Conservation (phyloP, 2,329 filamentous ascomycete species). For the Intubia oerlemansii region DNA sequence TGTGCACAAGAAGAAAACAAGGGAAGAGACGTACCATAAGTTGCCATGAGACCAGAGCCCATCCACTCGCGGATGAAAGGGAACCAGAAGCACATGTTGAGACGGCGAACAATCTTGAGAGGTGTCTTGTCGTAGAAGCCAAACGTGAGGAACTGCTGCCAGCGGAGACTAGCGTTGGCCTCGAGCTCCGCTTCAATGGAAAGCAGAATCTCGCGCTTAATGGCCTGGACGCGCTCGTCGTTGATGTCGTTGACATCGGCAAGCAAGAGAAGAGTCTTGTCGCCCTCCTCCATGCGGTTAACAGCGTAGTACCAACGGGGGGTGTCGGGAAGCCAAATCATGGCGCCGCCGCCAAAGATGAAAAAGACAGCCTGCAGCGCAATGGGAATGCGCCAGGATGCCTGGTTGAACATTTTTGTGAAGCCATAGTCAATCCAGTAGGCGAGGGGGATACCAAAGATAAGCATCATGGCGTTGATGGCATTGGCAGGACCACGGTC, state of each 20-base stretch:
- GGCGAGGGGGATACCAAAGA: too few species aligned
- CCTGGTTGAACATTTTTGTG: too few species aligned
- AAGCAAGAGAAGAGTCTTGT: neutral
- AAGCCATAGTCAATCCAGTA: too few species aligned
- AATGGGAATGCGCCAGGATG: slow-evolving; percentile 1
- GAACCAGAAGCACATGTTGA: slow-evolving; percentile 1
- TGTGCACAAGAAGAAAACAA: too few species aligned
- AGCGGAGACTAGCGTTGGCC: neutral
- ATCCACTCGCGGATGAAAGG: too few species aligned
- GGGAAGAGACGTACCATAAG: too few species aligned
- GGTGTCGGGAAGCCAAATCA: slow-evolving; percentile 8
- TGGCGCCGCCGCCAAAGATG: slow-evolving; percentile 5
- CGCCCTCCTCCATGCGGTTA: slow-evolving; percentile 1
- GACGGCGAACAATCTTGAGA: neutral
- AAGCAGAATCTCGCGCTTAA: neutral
- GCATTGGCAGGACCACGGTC: too few species aligned
- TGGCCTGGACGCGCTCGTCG: neutral
- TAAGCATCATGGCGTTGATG: too few species aligned
- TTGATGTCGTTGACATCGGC: neutral
- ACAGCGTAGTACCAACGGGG: slow-evolving; percentile 4
- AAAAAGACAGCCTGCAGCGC: slow-evolving; percentile 1
- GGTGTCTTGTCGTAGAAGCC: neutral
- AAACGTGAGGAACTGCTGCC: neutral
- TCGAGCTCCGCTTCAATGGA: slow-evolving; percentile 1
- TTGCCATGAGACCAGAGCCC: too few species aligned